Conservation (phyloP, 257 asterid genomes). For the Cynanchum wilfordii region DNA sequence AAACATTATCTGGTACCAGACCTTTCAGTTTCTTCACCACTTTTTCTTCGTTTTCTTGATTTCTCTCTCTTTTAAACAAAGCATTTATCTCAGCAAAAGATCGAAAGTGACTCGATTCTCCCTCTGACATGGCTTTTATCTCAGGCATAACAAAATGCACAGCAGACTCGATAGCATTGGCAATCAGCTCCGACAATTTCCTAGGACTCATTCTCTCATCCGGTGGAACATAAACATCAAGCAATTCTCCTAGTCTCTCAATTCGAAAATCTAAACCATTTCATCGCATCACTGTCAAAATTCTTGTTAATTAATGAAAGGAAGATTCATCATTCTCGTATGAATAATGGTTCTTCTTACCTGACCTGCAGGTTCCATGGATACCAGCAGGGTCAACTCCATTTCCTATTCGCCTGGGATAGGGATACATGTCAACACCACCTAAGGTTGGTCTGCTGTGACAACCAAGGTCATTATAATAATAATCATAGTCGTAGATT, state of each 20-base stretch:
- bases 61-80: slow-evolving; percentile 24
- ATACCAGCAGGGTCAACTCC: slow-evolving; percentile 28
- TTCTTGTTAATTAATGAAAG: not conserved
- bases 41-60: slow-evolving; percentile 21
- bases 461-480: slow-evolving; percentile 40
- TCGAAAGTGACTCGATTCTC: slow-evolving; percentile 28
- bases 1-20: slow-evolving; percentile 28
- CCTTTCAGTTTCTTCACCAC: slow-evolving; percentile 29
- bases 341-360: not conserved
- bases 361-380: slow-evolving; percentile 18
- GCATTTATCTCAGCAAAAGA: slow-evolving; percentile 35
- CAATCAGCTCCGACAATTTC: slow-evolving; percentile 31
- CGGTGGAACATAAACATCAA: slow-evolving; percentile 35
- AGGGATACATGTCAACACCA: slow-evolving; percentile 37
- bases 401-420: slow-evolving; percentile 47
- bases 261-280: slow-evolving; percentile 19
- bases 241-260: slow-evolving; percentile 26
- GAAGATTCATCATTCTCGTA: not conserved
- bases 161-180: slow-evolving; percentile 30
- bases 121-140: slow-evolving; percentile 13
- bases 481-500: slow-evolving; percentile 40
- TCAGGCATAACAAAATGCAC: slow-evolving; percentile 33
- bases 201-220: slow-evolving; percentile 41
- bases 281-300: not conserved
- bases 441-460: slow-evolving; percentile 40